Percentiles rank a stretch among this genome's conserved stretches.
Conservation (phyloP, 805 yeast genomes). For the Kluyveromyces lactis region DNA sequence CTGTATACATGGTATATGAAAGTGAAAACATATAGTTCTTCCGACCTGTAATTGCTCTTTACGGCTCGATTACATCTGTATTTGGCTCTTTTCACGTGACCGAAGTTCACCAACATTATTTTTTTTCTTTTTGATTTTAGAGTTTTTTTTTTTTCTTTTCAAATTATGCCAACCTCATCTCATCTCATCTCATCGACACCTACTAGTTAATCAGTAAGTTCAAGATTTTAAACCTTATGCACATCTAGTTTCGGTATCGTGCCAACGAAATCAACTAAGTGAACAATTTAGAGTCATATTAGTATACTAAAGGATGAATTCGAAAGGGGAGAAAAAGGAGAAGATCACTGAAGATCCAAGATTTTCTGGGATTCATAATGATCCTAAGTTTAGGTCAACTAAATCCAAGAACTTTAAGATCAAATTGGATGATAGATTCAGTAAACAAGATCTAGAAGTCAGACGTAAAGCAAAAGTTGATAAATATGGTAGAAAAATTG, state of each 20-base stretch:
- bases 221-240: too few relatives aligned
- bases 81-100: background rate
- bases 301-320: too few relatives aligned
- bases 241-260: too few relatives aligned
- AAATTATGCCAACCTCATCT: slow-evolving; percentile 15
- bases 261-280: too few relatives aligned
- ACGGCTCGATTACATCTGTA: too few relatives aligned
- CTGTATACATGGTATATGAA: too few relatives aligned
- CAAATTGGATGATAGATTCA: slow-evolving; percentile 80
- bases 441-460: slow-evolving; percentile 50
- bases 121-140: background rate
- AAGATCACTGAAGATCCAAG: slow-evolving; percentile 59
- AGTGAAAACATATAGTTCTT: too few relatives aligned
- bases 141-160: background rate
- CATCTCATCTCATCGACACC: slow-evolving; percentile 10
- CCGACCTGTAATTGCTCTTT: too few relatives aligned
- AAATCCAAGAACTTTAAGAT: slow-evolving; percentile 61
- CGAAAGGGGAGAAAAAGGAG: too few relatives aligned
- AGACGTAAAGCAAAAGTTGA: slow-evolving; percentile 61
- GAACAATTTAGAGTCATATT: too few relatives aligned
- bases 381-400: slow-evolving; percentile 81
- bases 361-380: slow-evolving; percentile 69
- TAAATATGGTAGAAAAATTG: slow-evolving; percentile 74
- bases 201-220: background rate
- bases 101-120: background rate